Evolutionary conservation across 1,139 yeast genomes (phyloP).

Genomic region (Blastobotrys illinoisensis): DNA sequence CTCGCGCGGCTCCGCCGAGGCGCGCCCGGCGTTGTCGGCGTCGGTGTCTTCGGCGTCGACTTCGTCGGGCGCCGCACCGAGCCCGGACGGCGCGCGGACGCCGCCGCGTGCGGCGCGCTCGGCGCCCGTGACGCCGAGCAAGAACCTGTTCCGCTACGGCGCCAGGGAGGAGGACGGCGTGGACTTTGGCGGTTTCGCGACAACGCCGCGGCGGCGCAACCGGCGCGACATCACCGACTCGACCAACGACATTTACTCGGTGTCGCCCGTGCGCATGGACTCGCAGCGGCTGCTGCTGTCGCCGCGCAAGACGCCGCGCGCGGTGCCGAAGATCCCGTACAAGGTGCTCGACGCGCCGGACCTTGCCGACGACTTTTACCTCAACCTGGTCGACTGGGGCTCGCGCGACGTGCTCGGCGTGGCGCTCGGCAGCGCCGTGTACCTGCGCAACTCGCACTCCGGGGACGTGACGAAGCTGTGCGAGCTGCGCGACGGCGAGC

Average conservation of each 20-base stretch:
- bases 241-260: conserved; percentile 47
- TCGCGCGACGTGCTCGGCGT: conserved; percentile 83
- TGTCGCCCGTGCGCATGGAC: conserved; percentile 86
- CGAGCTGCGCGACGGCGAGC: conserved; percentile 53
- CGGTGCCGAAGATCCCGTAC: conserved; percentile 81
- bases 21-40: conserved; percentile 8
- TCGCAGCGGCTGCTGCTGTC: conserved; percentile 72
- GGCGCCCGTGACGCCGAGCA: conserved; percentile 38
- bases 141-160: conserved; percentile 28
- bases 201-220: conserved; percentile 4
- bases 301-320: conserved; percentile 75
- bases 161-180: conserved; percentile 4
- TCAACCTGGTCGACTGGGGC: conserved; percentile 95
- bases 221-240: conserved; percentile 16
- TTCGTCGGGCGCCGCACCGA: background rate
- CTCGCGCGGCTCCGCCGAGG: background rate
- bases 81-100: conserved; percentile 10
- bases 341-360: conserved; percentile 96
- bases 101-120: conserved; percentile 31
- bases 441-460: conserved; percentile 83
- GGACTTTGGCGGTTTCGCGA: conserved; percentile 2
- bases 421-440: conserved; percentile 82
- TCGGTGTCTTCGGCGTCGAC: conserved; percentile 1
- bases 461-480: conserved; percentile 83
- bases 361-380: conserved; percentile 85